Percentiles rank a stretch among this genome's conserved stretches.
These are phyloP conservation scores for Ceratocystis cacaofunesta DNA, from an alignment of 2,329 filamentous ascomycete species.

Conservation along the genomic window DNA sequence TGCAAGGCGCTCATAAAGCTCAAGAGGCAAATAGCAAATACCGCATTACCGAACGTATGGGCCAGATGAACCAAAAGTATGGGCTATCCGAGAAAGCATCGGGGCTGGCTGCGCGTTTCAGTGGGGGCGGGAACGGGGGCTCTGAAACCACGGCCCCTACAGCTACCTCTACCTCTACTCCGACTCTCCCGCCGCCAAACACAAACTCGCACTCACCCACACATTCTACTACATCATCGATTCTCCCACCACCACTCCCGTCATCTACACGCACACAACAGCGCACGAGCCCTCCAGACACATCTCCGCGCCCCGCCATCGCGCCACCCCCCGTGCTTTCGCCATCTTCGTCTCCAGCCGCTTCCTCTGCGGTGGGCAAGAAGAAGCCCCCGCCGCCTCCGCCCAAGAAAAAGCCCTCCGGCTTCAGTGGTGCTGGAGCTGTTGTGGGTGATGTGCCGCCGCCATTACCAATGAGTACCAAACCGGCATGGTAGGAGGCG, in stretches of 20 bases:
- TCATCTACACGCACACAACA: neutral
- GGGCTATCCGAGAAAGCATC: slow-evolving; percentile 12
- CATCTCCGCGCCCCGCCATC: neutral
- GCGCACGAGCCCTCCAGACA: neutral
- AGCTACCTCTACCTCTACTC: neutral
- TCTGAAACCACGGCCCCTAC: neutral
- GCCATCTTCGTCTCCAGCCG: neutral
- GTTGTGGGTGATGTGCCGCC: slow-evolving; percentile 27
- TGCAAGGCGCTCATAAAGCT: slow-evolving; percentile 42
- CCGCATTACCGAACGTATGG: slow-evolving; percentile 31
- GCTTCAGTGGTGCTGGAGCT: slow-evolving; percentile 3
- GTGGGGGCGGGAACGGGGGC: too few relatives aligned
- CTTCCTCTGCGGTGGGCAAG: slow-evolving; percentile 25
- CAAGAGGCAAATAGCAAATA: slow-evolving; percentile 47
- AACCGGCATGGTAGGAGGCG: slow-evolving; percentile 24
- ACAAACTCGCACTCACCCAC: neutral
- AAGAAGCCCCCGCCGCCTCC: slow-evolving; percentile 40
- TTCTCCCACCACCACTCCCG: neutral
- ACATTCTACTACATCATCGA: neutral
- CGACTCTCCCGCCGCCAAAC: neutral
- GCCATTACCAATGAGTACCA: slow-evolving; percentile 38
- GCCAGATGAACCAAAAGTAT: slow-evolving; percentile 17
- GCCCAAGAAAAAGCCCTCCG: slow-evolving; percentile 38
- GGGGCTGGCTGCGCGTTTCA: slow-evolving; percentile 13
- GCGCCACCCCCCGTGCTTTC: neutral